phyloP scores from a whole-genome alignment of 495 filamentous ascomycete species.

The Schizothecium vesticola region DNA sequence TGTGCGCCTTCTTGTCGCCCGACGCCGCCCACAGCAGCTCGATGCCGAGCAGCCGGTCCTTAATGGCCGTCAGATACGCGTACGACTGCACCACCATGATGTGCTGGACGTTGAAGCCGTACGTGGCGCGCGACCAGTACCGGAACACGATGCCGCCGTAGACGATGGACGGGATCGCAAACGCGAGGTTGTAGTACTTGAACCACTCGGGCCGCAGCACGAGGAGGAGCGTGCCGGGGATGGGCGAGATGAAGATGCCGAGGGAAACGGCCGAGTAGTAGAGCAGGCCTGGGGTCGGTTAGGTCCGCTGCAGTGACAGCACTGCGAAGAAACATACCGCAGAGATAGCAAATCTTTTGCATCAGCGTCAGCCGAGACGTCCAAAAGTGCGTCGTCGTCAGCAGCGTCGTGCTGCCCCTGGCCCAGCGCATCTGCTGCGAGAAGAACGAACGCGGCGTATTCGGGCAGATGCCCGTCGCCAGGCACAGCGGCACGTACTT shows the following conservation, averaged over 20 bases:
- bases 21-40: slow-evolving; percentile 32
- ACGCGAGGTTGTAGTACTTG: slow-evolving; percentile 34
- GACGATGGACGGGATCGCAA: slow-evolving; percentile 30
- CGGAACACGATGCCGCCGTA: slow-evolving; percentile 28
- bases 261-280: slow-evolving; percentile 32
- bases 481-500: slow-evolving; percentile 30
- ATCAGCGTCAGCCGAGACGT: slow-evolving; percentile 26
- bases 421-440: slow-evolving; percentile 35
- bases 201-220: slow-evolving; percentile 28
- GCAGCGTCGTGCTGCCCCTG: slow-evolving; percentile 26
- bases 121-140: slow-evolving; percentile 28
- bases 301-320: not conserved
- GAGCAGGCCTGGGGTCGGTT: slow-evolving; percentile 21
- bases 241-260: slow-evolving; percentile 32
- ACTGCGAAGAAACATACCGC: slow-evolving; percentile 7
- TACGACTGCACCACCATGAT: slow-evolving; percentile 33
- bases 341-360: slow-evolving; percentile 31
- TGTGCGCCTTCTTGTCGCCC: slow-evolving; percentile 32
- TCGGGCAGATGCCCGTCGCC: slow-evolving; percentile 31
- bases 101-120: slow-evolving; percentile 34
- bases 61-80: slow-evolving; percentile 32
- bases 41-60: slow-evolving; percentile 28
- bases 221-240: slow-evolving; percentile 27
- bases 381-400: slow-evolving; percentile 31
- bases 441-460: slow-evolving; percentile 31